Evolutionary conservation across 331 rosid species (phyloP).

Genomic region (Acacia pycnantha): DNA sequence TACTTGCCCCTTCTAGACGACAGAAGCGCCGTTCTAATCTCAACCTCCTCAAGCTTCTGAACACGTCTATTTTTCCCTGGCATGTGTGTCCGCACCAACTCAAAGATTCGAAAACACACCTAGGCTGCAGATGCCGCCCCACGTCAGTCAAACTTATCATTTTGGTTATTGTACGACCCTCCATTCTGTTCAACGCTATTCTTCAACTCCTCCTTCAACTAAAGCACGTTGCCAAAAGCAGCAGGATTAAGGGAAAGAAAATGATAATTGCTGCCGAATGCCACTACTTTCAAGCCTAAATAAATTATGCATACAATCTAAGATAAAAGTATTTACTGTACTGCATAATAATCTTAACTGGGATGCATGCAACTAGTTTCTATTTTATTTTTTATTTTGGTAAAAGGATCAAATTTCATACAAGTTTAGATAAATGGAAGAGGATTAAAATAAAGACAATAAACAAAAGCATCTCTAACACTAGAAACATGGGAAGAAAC

Average conservation of each 20-base stretch:
- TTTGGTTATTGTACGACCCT: constrained; percentile 46
- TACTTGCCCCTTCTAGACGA: neutral
- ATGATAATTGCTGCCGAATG: neutral
- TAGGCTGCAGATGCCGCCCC: neutral
- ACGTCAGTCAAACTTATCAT: constrained; percentile 39
- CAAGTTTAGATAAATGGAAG: no score
- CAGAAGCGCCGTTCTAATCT: neutral
- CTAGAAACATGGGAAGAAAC: neutral
- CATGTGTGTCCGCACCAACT: neutral
- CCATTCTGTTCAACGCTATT: constrained; percentile 46
- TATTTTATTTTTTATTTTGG: no score
- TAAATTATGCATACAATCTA: constrained; percentile 9
- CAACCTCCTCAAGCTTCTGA: neutral
- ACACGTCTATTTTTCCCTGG: neutral
- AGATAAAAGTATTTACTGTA: neutral
- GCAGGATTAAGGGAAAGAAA: neutral
- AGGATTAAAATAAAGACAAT: neutral
- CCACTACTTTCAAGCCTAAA: neutral
- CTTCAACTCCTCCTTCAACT: constrained; percentile 72
- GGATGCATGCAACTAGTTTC: neutral
- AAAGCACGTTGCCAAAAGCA: constrained; percentile 31
- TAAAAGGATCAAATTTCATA: no score
- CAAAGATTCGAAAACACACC: neutral
- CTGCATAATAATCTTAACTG: neutral
- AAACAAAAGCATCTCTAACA: neutral